A percentile compares a stretch with the other conserved stretches of the same genome.
Conservation (phyloP, 164 flowering plant species). For the Vitis vinifera region DNA sequence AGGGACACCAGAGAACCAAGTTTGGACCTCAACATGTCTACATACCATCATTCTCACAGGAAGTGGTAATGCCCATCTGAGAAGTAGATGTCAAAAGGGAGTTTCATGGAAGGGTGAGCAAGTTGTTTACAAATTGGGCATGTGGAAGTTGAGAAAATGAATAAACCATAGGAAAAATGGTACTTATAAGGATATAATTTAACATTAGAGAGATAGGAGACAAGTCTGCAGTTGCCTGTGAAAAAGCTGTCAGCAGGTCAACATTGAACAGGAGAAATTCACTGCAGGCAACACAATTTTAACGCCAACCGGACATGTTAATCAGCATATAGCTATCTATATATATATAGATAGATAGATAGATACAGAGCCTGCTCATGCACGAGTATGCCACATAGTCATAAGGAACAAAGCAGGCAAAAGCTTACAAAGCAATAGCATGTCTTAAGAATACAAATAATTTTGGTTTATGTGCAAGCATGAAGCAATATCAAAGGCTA, state of each 20-base stretch:
- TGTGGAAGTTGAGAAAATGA: background rate
- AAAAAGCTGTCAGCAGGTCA: background rate
- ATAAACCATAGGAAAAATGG: background rate
- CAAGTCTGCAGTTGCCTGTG: background rate
- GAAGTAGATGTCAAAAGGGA: background rate
- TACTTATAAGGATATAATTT: background rate
- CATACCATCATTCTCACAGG: background rate
- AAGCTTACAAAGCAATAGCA: too few species aligned
- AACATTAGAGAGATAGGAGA: background rate
- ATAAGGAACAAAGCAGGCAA: too few species aligned
- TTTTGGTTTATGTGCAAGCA: background rate
- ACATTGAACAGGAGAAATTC: background rate
- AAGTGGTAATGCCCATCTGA: background rate
- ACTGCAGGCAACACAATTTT: background rate
- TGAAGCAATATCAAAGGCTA: slow-evolving; percentile 3
- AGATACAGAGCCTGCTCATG: too few species aligned
- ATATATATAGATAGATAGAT: too few species aligned
- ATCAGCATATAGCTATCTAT: too few species aligned
- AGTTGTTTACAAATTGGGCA: background rate
- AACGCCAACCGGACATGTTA: too few species aligned
- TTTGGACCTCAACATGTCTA: background rate
- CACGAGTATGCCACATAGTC: too few species aligned
- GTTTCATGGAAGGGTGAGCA: background rate
- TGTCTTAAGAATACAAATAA: background rate
- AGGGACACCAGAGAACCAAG: background rate